Evolutionary conservation across 2,329 filamentous ascomycete species (phyloP).

Genomic region (Exutisphaerella laricina): DNA sequence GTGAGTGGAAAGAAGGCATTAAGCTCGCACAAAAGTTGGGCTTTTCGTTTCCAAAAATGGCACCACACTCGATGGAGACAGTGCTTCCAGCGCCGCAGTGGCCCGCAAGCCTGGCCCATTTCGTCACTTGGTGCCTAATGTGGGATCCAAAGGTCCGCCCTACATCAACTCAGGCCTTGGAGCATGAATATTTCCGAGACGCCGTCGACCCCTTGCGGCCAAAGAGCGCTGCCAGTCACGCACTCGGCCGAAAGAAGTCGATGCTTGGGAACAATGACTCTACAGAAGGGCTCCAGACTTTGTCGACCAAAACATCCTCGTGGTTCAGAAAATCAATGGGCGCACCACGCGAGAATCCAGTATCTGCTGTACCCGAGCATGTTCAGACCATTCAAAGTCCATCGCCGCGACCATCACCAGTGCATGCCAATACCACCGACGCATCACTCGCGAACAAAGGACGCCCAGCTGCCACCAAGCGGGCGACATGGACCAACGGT

Average conservation of each 20-base stretch:
- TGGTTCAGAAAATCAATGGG: conserved; percentile 98
- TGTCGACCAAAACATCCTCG: conserved; percentile 73
- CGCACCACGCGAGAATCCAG: conserved; percentile 65
- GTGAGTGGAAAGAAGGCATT: conserved; percentile 95
- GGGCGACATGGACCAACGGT: conserved; percentile 90
- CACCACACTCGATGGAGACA: conserved; percentile 91
- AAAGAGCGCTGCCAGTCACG: conserved; percentile 79
- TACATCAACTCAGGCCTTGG: conserved; percentile 87
- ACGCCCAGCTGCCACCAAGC: conserved; percentile 63
- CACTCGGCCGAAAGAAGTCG: conserved; percentile 85
- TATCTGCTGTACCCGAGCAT: conserved; percentile 53
- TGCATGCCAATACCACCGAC: conserved; percentile 42
- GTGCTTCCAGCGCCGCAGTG: conserved; percentile 87
- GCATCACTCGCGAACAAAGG: conserved; percentile 44
- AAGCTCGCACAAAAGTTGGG: conserved; percentile 90
- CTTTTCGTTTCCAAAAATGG: conserved; percentile 99
- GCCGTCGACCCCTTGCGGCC: conserved; percentile 86
- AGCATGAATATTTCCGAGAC: conserved; percentile 90
- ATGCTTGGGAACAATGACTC: conserved; percentile 68
- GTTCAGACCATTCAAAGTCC: conserved; percentile 36
- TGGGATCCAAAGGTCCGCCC: conserved; percentile 94
- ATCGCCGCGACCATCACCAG: conserved; percentile 39
- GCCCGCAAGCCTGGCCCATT: conserved; percentile 80
- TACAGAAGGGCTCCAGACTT: conserved; percentile 50
- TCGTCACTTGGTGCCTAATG: conserved; percentile 98